A percentile compares a stretch with the other conserved stretches of the same genome.
These are phyloP conservation scores for Fusarium gaditjirri DNA, from an alignment of 2,329 filamentous ascomycete genomes.

Conservation along the genomic window DNA sequence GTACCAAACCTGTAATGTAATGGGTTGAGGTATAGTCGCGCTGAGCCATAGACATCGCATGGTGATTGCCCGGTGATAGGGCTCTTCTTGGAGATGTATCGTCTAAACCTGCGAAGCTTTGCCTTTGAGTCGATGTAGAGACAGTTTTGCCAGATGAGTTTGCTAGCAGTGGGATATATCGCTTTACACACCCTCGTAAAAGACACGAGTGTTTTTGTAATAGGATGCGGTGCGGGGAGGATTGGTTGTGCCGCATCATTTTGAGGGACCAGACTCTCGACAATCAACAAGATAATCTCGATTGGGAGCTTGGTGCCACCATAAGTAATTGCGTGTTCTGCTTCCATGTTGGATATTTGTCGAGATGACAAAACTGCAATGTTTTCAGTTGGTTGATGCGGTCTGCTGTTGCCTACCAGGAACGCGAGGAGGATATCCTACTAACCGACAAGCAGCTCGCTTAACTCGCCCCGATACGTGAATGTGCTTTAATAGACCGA, in stretches of 20 bases:
- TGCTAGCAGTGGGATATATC: not conserved
- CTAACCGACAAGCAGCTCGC: not conserved
- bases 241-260: not conserved
- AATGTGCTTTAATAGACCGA: not conserved
- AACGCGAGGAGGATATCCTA: not conserved
- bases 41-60: not conserved
- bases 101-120: not conserved
- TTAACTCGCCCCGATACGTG: not conserved
- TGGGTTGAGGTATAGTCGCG: conserved; percentile 8
- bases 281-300: conserved; percentile 25
- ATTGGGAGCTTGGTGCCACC: not conserved
- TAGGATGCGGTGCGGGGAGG: not conserved
- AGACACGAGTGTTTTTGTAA: conserved; percentile 15
- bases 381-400: not conserved
- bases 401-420: not conserved
- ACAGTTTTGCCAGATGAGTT: conserved; percentile 20
- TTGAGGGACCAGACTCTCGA: conserved; percentile 4
- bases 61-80: not conserved
- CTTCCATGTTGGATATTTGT: not conserved
- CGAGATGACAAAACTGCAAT: not conserved
- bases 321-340: rapidly evolving
- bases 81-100: not conserved
- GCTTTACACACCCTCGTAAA: conserved; percentile 20
- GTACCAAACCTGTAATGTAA: not conserved
- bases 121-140: conserved; percentile 15